Conservation (phyloP, 257 asterid species). For the Solanum okadae region DNA sequence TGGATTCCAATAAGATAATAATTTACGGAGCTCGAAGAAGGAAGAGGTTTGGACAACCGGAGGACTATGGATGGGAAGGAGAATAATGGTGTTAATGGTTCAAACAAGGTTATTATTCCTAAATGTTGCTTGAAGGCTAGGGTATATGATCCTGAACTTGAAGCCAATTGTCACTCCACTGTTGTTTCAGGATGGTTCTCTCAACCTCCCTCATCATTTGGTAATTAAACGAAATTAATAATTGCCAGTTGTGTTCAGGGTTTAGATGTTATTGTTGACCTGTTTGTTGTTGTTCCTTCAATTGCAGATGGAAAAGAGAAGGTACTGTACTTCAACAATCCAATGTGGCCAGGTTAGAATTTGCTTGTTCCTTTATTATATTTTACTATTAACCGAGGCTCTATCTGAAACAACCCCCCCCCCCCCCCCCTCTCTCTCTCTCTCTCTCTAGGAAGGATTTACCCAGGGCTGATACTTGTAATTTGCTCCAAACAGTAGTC, state of each 20-base stretch:
- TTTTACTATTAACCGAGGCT: background rate
- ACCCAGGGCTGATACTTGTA: background rate
- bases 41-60: slow-evolving; percentile 78
- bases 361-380: background rate
- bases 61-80: slow-evolving; percentile 84
- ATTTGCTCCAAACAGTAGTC: background rate
- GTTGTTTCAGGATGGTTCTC: slow-evolving; percentile 98
- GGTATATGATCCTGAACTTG: slow-evolving; percentile 58
- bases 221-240: slow-evolving; percentile 15
- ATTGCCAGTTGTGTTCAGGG: background rate
- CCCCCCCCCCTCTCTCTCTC: no score
- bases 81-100: slow-evolving; percentile 37
- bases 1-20: slow-evolving; percentile 76
- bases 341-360: slow-evolving; percentile 97
- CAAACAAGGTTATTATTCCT: slow-evolving; percentile 41
- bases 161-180: slow-evolving; percentile 66
- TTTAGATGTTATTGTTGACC: background rate
- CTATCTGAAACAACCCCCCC: background rate
- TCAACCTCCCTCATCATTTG: slow-evolving; percentile 35
- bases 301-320: slow-evolving; percentile 40
- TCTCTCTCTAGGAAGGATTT: background rate
- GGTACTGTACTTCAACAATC: slow-evolving; percentile 67
- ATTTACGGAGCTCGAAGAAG: slow-evolving; percentile 66
- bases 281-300: background rate
- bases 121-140: slow-evolving; percentile 88